Evolutionary conservation across 1,284 basidiomycete genomes (phyloP), one percentile per base, ranked within the genome.

Genomic region (Phellopilus nigrolimitatus): DNA sequence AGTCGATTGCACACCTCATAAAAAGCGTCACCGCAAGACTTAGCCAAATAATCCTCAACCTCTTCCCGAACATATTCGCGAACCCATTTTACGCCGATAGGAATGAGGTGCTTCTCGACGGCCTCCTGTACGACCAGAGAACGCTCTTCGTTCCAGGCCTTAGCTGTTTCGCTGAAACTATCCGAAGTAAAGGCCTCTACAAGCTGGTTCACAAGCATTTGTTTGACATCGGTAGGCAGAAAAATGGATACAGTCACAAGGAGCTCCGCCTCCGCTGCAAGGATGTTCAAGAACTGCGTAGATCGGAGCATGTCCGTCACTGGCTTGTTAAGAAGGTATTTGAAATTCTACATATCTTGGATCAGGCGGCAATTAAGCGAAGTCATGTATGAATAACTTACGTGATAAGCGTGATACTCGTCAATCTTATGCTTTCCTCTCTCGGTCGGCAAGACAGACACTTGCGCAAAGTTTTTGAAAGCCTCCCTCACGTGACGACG

Each of bases 101-200:
- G 94, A 34, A 98, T 68, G 13, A 97, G 74, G 64, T 90, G 83
- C 50, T 87, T 79, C 39, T 89, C 80, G 24, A 97, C 68, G 3
- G 87, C 84, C 50, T 91, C 85, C 49, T 86, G 77, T 34, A 97
- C 79, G 37, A 97, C 80, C 27, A 83, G 79, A 43, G 80, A 75
- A 42, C 97, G 82, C 60, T 95, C 81, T 47, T 81, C 85, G 64
- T 99, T 99, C 97, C 97, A 99, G n/a, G 84, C 80, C 57, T 84
- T 82, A 1, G 91, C 86, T 6, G 86, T 79, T 54, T 95, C 91
- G 52, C 87, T 89, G 62, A 88, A 89, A 51, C 84, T 87, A 61
- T 93, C 91, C 6, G 92, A 93, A 34, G 81, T 77, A 65, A 93
- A 94, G 4, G 91, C 89, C 54, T 88, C 82, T 47, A 78, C 78